Percentiles rank a stretch among this genome's conserved stretches.
Conservation (phyloP, 2,329 filamentous ascomycete species). For the Paecilomyces fulvus region DNA sequence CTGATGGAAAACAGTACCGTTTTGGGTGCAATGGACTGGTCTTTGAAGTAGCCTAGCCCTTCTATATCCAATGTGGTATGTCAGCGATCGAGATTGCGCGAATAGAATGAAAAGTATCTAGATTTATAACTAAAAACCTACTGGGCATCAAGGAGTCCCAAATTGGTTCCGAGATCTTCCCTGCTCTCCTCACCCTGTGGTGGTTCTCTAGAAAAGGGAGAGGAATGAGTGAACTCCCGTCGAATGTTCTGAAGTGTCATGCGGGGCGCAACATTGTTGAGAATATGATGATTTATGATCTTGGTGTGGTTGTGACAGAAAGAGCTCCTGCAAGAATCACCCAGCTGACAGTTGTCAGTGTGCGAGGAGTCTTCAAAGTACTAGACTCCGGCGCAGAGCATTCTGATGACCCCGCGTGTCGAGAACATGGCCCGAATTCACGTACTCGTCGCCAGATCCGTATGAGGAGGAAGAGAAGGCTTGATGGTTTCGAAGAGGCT, state of each 20-base stretch:
- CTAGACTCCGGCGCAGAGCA: background rate
- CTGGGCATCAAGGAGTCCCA: background rate
- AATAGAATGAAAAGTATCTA: background rate
- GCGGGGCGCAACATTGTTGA: background rate
- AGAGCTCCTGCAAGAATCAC: background rate
- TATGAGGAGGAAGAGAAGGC: background rate
- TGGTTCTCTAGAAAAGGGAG: background rate
- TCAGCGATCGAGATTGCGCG: background rate
- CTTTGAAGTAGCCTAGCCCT: conserved; percentile 32
- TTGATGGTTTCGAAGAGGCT: background rate
- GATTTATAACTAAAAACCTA: conserved; percentile 6
- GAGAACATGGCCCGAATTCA: background rate
- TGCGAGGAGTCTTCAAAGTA: background rate
- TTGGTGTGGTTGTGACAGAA: background rate
- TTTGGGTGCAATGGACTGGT: conserved; percentile 4
- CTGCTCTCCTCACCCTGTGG: background rate
- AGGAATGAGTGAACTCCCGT: background rate
- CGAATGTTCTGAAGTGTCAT: background rate
- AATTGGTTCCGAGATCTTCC: background rate
- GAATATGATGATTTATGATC: background rate
- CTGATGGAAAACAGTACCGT: conserved; percentile 28
- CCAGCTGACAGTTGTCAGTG: background rate
- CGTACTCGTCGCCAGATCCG: background rate
- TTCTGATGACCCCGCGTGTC: background rate
- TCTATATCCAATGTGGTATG: conserved; percentile 7